phyloP scores from a whole-genome alignment of 768 basidiomycete species.

The Xanthoconium purpureum region DNA sequence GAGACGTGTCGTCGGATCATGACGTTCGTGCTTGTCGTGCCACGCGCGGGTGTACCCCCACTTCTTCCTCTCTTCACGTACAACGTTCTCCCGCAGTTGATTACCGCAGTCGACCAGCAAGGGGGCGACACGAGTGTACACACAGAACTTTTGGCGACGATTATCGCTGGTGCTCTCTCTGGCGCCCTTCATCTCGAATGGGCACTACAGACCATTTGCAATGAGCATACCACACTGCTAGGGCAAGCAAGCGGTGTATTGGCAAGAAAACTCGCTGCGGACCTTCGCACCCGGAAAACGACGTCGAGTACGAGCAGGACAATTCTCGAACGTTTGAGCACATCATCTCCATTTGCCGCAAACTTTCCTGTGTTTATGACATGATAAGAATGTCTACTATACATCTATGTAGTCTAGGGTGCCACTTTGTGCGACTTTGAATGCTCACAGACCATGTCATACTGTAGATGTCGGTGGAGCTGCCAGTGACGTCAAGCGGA shows the following conservation, averaged over 20 bases:
- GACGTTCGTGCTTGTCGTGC: constrained; percentile 65
- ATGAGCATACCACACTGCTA: constrained; percentile 47
- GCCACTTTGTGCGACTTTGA: background rate
- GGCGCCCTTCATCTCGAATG: constrained; percentile 70
- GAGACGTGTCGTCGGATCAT: constrained; percentile 64
- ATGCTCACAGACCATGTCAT: constrained; percentile 27
- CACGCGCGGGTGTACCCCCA: constrained; percentile 54
- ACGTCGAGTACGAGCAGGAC: constrained; percentile 48
- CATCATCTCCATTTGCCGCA: constrained; percentile 62
- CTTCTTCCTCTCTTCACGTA: constrained; percentile 74
- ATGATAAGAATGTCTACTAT: constrained; percentile 16
- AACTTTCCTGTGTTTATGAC: constrained; percentile 67
- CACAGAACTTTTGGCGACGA: constrained; percentile 61
- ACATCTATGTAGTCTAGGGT: constrained; percentile 28
- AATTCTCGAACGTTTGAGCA: constrained; percentile 57
- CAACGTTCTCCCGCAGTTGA: constrained; percentile 59
- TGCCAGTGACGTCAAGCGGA: constrained; percentile 20
- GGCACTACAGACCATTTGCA: constrained; percentile 53
- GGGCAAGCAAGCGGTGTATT: constrained; percentile 64
- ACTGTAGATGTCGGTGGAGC: constrained; percentile 49
- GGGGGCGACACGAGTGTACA: constrained; percentile 52
- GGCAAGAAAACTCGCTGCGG: constrained; percentile 63
- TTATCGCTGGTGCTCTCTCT: constrained; percentile 64
- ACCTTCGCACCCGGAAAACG: constrained; percentile 50
- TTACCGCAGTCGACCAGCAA: constrained; percentile 50